phyloP scores from a whole-genome alignment of 345 rosid species.

The Erodium maritimum region DNA sequence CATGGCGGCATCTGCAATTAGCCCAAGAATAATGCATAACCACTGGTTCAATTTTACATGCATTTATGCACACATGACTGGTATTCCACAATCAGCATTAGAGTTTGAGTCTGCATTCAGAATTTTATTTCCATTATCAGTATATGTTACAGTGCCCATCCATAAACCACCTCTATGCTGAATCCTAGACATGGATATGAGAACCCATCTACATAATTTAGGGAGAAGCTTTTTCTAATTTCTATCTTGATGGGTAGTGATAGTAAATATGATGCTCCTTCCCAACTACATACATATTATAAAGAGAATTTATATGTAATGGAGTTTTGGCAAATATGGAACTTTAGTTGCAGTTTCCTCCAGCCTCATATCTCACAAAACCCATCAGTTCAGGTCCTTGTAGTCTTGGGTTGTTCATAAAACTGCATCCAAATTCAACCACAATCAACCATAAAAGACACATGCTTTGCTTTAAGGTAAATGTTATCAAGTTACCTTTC shows the following conservation, averaged over 20 bases:
- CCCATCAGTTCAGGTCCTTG: slow-evolving; percentile 79
- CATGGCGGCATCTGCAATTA: not conserved
- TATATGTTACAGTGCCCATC: not conserved
- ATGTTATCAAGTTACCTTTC: slow-evolving; percentile 30
- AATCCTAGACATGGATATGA: slow-evolving; percentile 4
- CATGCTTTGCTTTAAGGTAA: no score
- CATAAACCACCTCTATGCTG: not conserved
- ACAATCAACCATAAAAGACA: not conserved
- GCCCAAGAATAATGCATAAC: no score
- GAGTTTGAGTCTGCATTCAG: no score
- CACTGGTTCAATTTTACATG: no score
- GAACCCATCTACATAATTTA: not conserved
- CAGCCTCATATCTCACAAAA: slow-evolving; percentile 47
- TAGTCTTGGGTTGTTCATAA: slow-evolving; percentile 40
- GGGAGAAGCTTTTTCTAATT: not conserved
- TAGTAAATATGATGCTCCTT: no score
- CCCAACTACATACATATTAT: not conserved
- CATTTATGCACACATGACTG: no score
- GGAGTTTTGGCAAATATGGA: not conserved
- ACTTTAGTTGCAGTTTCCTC: slow-evolving; percentile 37
- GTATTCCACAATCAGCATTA: no score
- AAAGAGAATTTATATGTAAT: not conserved
- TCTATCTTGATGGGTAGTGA: not conserved
- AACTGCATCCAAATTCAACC: slow-evolving; percentile 28
- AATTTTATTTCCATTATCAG: not conserved